Evolutionary conservation across 495 filamentous ascomycete genomes (phyloP).

Genomic region (Aspergillus steynii): DNA sequence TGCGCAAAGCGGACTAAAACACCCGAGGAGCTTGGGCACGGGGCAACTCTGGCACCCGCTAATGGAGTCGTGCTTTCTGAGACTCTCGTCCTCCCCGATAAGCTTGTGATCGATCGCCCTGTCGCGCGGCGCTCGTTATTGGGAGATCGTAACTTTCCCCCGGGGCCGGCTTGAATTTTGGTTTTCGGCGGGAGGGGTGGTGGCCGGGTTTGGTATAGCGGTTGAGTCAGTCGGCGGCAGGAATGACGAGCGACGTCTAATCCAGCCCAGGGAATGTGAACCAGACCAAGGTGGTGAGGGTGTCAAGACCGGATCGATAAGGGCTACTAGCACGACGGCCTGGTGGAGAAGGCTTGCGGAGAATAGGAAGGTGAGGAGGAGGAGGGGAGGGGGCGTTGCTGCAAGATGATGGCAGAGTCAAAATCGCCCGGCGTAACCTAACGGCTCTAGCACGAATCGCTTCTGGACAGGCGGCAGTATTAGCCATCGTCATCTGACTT

Average conservation of each 20-base stretch:
- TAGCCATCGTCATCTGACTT: slow-evolving; percentile 27
- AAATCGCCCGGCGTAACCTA: slow-evolving; percentile 14
- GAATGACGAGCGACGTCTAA: background rate
- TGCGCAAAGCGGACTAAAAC: slow-evolving; percentile 32
- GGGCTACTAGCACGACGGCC: background rate
- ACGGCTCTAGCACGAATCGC: slow-evolving; percentile 8
- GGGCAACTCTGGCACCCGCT: slow-evolving; percentile 19
- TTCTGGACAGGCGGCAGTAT: slow-evolving; percentile 23
- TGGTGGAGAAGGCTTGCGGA: slow-evolving; percentile 10
- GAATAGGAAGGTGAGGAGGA: slow-evolving; percentile 15
- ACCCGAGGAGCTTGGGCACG: slow-evolving; percentile 29
- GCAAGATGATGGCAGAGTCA: slow-evolving; percentile 22
- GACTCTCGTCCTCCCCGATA: slow-evolving; percentile 14
- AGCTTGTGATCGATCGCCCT: slow-evolving; percentile 29
- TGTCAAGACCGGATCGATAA: background rate
- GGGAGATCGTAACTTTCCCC: background rate
- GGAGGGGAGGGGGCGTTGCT: slow-evolving; percentile 5
- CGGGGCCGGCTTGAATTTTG: background rate
- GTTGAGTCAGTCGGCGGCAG: slow-evolving; percentile 1
- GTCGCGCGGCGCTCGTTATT: background rate
- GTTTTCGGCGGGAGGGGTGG: background rate
- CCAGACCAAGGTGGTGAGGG: background rate
- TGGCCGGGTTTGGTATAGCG: background rate
- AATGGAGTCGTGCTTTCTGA: slow-evolving; percentile 13
- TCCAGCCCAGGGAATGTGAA: slow-evolving; percentile 8